Conservation (phyloP, 2,329 filamentous ascomycete genomes). For the Esteya vermicola region DNA sequence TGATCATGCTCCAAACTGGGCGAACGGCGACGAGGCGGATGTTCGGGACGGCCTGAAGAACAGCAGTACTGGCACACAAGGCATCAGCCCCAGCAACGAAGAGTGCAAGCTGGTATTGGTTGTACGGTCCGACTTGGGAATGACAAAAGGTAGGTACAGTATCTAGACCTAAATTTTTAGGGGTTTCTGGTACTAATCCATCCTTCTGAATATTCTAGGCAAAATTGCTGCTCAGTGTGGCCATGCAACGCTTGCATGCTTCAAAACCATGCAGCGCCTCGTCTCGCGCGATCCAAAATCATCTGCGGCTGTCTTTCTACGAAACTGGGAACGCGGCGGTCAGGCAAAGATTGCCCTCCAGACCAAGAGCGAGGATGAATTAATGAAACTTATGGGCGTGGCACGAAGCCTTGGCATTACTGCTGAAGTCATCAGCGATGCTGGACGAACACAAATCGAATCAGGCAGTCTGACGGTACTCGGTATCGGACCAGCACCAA, state of each 20-base stretch:
- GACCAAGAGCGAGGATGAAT: slow-evolving; percentile 71
- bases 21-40: slow-evolving; percentile 46
- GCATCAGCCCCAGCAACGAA: slow-evolving; percentile 35
- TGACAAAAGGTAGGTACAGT: slow-evolving; percentile 69
- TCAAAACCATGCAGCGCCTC: slow-evolving; percentile 59
- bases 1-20: slow-evolving; percentile 55
- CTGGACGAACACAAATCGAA: slow-evolving; percentile 94
- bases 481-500: slow-evolving; percentile 69
- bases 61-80: slow-evolving; percentile 9
- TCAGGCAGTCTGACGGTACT: slow-evolving; percentile 85
- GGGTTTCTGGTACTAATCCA: no score
- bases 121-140: slow-evolving; percentile 85
- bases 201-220: slow-evolving; percentile 34
- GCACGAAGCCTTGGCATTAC: slow-evolving; percentile 75
- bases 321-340: slow-evolving; percentile 72
- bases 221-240: slow-evolving; percentile 95
- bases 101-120: slow-evolving; percentile 92
- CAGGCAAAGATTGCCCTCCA: slow-evolving; percentile 93
- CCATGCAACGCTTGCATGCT: slow-evolving; percentile 95
- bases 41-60: slow-evolving; percentile 37
- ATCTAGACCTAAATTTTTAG: background rate
- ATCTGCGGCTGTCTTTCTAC: slow-evolving; percentile 49
- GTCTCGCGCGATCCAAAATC: slow-evolving; percentile 36
- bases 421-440: slow-evolving; percentile 83
- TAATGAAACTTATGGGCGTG: slow-evolving; percentile 58